These are phyloP conservation scores for Neurospora sp. DNA, from an alignment of 495 filamentous ascomycete species.

Conservation along the genomic window DNA sequence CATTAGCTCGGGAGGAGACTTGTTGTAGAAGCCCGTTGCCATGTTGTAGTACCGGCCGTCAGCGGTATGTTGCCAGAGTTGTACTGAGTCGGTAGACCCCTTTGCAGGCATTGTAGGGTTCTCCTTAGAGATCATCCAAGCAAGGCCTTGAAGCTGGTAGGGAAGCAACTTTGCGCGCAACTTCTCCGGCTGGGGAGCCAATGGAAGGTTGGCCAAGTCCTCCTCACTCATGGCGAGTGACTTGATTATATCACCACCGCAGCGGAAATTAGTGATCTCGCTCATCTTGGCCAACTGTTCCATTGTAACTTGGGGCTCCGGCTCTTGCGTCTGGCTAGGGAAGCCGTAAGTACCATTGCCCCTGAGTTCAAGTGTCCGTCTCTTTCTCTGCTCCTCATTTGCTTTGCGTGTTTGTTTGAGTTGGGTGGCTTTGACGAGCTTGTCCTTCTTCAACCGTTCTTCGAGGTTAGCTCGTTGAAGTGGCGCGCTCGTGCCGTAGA, in stretches of 20 bases:
- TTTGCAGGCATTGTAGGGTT: conserved; percentile 51
- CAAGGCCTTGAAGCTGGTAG: conserved; percentile 77
- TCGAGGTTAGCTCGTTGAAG: conserved; percentile 42
- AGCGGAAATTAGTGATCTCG: conserved; percentile 46
- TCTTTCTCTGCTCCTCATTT: conserved; percentile 35
- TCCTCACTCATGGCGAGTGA: conserved; percentile 64
- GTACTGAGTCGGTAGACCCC: conserved; percentile 57
- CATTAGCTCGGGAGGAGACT: conserved; percentile 47
- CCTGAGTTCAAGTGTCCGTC: conserved; percentile 21
- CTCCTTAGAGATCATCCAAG: conserved; percentile 75
- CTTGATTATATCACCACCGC: conserved; percentile 55
- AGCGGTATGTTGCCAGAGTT: conserved; percentile 64
- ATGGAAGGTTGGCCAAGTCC: conserved; percentile 61
- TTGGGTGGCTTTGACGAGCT: conserved; percentile 36
- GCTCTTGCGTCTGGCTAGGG: conserved; percentile 7
- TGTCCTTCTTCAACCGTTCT: conserved; percentile 51
- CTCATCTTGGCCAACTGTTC: conserved; percentile 58
- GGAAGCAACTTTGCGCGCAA: conserved; percentile 61
- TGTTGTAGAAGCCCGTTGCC: conserved; percentile 61
- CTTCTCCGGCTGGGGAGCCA: conserved; percentile 53
- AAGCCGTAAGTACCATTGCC: conserved; percentile 25
- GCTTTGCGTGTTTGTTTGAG: conserved; percentile 40
- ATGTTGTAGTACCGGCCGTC: conserved; percentile 56
- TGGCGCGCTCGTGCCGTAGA: conserved; percentile 57
- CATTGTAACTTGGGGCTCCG: conserved; percentile 33